Evolutionary conservation across 1,284 basidiomycete genomes (phyloP), one percentile per base, ranked within the genome.

Genomic region (Ustilago trichophora): DNA sequence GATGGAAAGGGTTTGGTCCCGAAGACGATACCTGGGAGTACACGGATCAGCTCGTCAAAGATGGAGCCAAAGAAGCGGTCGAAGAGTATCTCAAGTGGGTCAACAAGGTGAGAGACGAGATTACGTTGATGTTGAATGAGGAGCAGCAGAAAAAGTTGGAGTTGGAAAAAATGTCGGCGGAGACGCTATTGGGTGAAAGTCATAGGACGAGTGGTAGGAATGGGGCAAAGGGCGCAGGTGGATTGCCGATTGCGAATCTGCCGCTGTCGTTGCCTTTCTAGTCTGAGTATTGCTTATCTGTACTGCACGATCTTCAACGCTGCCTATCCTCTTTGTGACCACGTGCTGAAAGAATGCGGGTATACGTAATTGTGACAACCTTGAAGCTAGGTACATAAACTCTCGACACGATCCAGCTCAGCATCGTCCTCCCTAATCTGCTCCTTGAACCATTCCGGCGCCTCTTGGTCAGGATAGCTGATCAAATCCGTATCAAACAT

Each of bases 11-110:
- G 0, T 90, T 88, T 71, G 68, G 83, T 0, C 83, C 85, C 2
- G 78, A 82, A 1, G 85, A 87, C 33, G 87, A 86, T 32, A 88
- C 87, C 16, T 90, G 88, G 88, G 88, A 89, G 73, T 84, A 84
- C 18, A 84, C 84, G 63, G 68, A 67, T 3, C 82, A 80, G 19
- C 80, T 89, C 19, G 43, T 83, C 50, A 40, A 66, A 6, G 87
- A 87, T 71, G 85, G 86, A 3, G 83, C 84, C 1, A 44, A 45
- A 4, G 75, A 82, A 7, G 75, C 87, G 8, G 52, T 81, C 27
- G 83, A 83, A 19, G 59, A 56, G 33, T 63, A 55, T 16, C 21
- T 63, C 37, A 48, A 41, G 31, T 69, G 66, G 66, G 16, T 53
- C 21, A 32, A 49, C 3, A 52, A 21, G 25, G 65, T 68, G 5